These are phyloP conservation scores for Simplicillium sp. DNA, from an alignment of 2,329 filamentous ascomycete genomes.

Conservation along the genomic window DNA sequence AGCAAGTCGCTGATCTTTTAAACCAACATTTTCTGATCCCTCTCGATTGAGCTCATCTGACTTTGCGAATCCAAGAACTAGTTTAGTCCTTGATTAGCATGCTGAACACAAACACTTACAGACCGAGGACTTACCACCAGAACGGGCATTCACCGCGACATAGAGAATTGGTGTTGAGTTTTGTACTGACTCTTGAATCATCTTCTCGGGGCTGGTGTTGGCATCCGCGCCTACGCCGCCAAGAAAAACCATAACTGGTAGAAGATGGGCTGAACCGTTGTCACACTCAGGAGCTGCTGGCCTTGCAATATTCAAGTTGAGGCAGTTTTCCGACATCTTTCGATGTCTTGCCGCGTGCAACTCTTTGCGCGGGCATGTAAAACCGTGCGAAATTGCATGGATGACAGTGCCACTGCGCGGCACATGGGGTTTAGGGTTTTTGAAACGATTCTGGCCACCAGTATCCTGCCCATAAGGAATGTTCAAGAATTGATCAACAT, in stretches of 20 bases:
- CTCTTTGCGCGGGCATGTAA: slow-evolving; percentile 36
- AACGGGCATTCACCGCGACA: neutral
- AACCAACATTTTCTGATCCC: neutral
- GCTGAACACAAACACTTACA: too few species aligned
- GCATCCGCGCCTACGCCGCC: slow-evolving; percentile 15
- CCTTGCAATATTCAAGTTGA: slow-evolving; percentile 24
- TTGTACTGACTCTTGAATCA: neutral
- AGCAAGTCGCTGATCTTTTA: slow-evolving; percentile 14
- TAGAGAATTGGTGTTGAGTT: neutral
- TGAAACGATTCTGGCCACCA: slow-evolving; percentile 33
- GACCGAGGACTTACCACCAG: neutral
- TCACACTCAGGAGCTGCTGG: slow-evolving; percentile 18
- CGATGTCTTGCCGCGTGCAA: slow-evolving; percentile 22
- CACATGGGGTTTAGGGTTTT: slow-evolving; percentile 26
- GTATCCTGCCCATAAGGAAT: slow-evolving; percentile 38
- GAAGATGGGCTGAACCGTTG: slow-evolving; percentile 6
- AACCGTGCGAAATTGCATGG: slow-evolving; percentile 28
- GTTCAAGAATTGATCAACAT: slow-evolving; percentile 35
- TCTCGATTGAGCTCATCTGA: neutral
- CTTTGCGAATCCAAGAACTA: neutral
- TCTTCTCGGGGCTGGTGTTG: neutral
- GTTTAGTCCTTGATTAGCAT: too few species aligned
- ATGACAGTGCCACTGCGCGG: slow-evolving; percentile 21
- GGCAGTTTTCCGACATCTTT: slow-evolving; percentile 25
- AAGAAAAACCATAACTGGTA: slow-evolving; percentile 27